Evolutionary conservation across 1,284 basidiomycete genomes (phyloP).

Genomic region (Ceratobasidium papillatum): DNA sequence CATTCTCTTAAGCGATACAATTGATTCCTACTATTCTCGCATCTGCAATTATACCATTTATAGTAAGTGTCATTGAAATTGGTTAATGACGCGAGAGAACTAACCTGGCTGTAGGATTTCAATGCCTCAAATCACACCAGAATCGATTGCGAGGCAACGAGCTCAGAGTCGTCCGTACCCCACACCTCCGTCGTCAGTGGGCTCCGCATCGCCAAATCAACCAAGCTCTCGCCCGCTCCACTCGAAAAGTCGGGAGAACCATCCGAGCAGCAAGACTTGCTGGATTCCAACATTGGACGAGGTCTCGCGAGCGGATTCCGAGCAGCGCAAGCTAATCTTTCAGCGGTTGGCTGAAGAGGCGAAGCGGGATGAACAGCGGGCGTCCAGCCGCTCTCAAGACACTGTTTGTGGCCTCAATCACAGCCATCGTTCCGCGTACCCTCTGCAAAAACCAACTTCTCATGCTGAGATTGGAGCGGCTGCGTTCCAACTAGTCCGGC

Average conservation of each 20-base stretch:
- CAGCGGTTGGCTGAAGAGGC: conserved; percentile 1
- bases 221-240: not conserved
- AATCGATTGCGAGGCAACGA: not conserved
- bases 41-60: not conserved
- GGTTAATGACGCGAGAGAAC: not conserved
- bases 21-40: not conserved
- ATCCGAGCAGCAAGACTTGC: not conserved
- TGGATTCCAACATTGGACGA: conserved; percentile 19
- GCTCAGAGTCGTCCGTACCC: not conserved
- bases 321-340: not conserved
- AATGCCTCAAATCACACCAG: not conserved
- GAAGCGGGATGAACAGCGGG: not conserved
- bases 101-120: not conserved
- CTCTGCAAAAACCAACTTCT: too few relatives aligned
- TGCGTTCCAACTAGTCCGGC: conserved; percentile 8
- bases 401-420: not conserved
- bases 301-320: conserved; percentile 5
- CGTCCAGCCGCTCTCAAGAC: not conserved
- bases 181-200: not conserved
- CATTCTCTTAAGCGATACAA: not conserved
- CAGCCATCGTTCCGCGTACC: too few relatives aligned
- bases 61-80: not conserved
- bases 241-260: not conserved
- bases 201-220: not conserved
- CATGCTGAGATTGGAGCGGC: not conserved